Conservation (phyloP, 768 basidiomycete species). For the Leucocoprinus leucothites region DNA sequence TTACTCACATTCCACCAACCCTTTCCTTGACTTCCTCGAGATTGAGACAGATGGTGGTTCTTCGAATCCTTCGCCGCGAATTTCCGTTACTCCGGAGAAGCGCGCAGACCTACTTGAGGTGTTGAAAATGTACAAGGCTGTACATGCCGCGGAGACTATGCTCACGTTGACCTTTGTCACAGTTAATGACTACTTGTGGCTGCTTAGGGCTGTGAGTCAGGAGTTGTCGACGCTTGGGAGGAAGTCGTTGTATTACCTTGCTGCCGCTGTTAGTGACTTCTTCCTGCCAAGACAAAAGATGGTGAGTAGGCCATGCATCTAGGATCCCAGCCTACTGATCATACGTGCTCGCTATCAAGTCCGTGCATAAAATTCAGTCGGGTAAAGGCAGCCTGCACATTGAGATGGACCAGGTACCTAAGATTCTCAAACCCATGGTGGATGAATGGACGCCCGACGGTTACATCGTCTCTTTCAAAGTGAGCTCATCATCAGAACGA, state of each 20-base stretch:
- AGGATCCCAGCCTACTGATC: background rate
- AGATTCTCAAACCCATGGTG: conserved; percentile 90
- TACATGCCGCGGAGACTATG: conserved; percentile 69
- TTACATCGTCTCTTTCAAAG: conserved; percentile 97
- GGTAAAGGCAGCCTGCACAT: conserved; percentile 90
- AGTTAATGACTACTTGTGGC: conserved; percentile 94
- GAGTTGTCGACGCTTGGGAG: conserved; percentile 70
- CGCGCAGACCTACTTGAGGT: conserved; percentile 66
- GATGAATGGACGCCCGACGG: conserved; percentile 91
- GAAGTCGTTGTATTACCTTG: conserved; percentile 90
- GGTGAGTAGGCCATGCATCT: conserved; percentile 44
- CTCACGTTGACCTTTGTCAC: conserved; percentile 90
- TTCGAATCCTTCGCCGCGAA: conserved; percentile 36
- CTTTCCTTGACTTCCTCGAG: conserved; percentile 93
- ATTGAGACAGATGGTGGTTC: conserved; percentile 39
- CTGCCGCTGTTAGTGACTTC: conserved; percentile 97
- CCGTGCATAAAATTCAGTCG: conserved; percentile 98
- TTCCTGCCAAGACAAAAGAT: conserved; percentile 90
- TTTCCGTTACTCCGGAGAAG: conserved; percentile 67
- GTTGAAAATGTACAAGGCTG: conserved; percentile 75
- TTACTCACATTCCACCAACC: conserved; percentile 97
- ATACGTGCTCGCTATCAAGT: conserved; percentile 41
- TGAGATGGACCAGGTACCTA: conserved; percentile 99
- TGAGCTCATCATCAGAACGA: conserved; percentile 21
- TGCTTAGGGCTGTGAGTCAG: conserved; percentile 78